Evolutionary conservation across 495 filamentous ascomycete species (phyloP), one percentile per base, ranked within the genome.

Genomic region (Elasticomyces elasticus): DNA sequence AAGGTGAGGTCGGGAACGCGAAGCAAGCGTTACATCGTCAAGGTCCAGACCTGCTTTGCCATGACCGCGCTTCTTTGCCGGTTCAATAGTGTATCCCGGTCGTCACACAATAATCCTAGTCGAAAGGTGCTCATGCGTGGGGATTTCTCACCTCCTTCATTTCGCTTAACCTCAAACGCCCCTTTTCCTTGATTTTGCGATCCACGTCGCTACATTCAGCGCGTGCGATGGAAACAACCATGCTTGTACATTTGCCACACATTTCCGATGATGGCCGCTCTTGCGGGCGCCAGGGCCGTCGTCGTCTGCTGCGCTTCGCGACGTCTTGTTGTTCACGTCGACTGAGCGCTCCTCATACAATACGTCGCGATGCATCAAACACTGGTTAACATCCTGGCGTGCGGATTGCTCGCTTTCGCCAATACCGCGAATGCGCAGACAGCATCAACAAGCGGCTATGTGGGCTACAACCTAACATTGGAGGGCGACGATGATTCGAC

Each of bases 391-490:
- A 28, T 30, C 22, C 19, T 49, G 17, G 23, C 33, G 19, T 54
- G 40, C 24, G 46, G 60, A 17, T 28, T 59, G 45, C 19, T 74
- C 25, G 52, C 50, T 22, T n/a, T 72, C 33, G 50, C 46, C n/a
- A 33, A 54, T 26, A 26, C 51, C 33, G 57, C 62, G 24, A 35
- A 25, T 24, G 65, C 66, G 35, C 56, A 62, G 31, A 40, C 54
- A 7, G n/a, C 53, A 44, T 49, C 31, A 58, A 66, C 9, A 51
- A 65, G 47, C 46, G 77, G 76, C 35, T 80, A 80, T 61, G 71
- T 72, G 22, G 77, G 77, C 23, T 80, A 80, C 67, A 66, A 70
- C 33, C 75, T 79, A 48, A 66, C 70, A 20, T 61, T 70, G 35
- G 65, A 67, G 26, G 74, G 74, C 30, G 75, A 79, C 54, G 70